Evolutionary conservation across 768 basidiomycete species (phyloP).

Genomic region (Phanerodontia chrysosporium): DNA sequence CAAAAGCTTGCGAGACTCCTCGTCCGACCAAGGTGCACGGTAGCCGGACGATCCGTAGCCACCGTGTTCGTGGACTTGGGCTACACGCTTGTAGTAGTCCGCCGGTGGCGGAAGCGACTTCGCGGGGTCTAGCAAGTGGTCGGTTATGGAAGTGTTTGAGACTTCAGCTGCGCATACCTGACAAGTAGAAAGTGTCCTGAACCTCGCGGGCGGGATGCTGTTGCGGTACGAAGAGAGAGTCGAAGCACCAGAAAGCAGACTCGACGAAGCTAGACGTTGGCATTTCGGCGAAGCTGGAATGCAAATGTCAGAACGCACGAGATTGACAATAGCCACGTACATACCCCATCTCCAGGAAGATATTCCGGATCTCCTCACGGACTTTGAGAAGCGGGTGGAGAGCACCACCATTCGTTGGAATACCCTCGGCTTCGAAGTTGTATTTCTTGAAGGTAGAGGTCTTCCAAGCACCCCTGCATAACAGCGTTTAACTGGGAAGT

Average conservation of each 20-base stretch:
- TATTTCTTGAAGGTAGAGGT: slow-evolving; percentile 93
- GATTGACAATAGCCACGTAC: no score
- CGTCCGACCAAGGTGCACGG: slow-evolving; percentile 91
- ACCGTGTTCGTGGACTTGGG: slow-evolving; percentile 79
- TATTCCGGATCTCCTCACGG: slow-evolving; percentile 93
- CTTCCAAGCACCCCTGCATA: slow-evolving; percentile 86
- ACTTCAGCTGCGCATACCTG: slow-evolving; percentile 48
- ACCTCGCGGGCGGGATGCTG: slow-evolving; percentile 97
- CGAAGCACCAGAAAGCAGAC: slow-evolving; percentile 99
- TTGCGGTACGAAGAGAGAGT: slow-evolving; percentile 96
- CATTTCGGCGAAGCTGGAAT: slow-evolving; percentile 96
- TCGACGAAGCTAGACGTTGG: slow-evolving; percentile 94
- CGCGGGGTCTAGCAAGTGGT: slow-evolving; percentile 59
- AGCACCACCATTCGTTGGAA: slow-evolving; percentile 84
- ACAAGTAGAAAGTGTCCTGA: slow-evolving; percentile 98
- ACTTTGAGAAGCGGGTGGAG: slow-evolving; percentile 97
- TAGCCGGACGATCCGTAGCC: slow-evolving; percentile 94
- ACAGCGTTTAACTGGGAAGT: not conserved
- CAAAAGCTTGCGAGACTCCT: slow-evolving; percentile 88
- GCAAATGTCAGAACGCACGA: no score
- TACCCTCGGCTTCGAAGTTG: slow-evolving; percentile 96
- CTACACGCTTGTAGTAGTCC: slow-evolving; percentile 83
- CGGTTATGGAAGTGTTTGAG: not conserved
- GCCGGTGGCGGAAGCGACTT: slow-evolving; percentile 68
- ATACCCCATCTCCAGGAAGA: slow-evolving; percentile 99